Evolutionary conservation across 331 rosid genomes (phyloP), one percentile per base, ranked within the genome.

Genomic region (Cucumis variabilis): DNA sequence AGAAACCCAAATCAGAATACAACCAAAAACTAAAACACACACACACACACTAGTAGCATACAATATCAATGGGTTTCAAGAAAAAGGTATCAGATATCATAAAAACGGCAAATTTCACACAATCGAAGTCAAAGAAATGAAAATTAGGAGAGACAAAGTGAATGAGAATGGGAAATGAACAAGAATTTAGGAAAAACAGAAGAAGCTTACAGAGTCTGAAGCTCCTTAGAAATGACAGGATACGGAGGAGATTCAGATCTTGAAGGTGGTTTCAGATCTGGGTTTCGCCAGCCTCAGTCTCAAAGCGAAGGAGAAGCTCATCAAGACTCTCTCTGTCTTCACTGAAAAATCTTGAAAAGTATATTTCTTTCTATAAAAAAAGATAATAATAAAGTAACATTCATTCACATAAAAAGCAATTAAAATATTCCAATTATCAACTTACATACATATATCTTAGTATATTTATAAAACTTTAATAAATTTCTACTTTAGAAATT

Each of bases 251-350:
- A 1, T 30, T 81, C 27, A 30, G 85, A 81, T 81, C 21, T 81
- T 60, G 85, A 27, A 58, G 71, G 14, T 30, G 51, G 85, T 11
- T 60, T 81, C 53, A 60, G 85, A 81, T 81, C 85, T 81, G 85
- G 7, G 71, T 60, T 21, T 81, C 71, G 71, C 85, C 53, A 13
- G 71, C 23, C 11, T 60, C 28, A 81, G 30, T 81, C 71, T 20
- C 51, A 21, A 58, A 81, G 85, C 85, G 20, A 11, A 6, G 71
- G 53, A 76, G 70, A 81, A 55, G 85, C 20, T 79, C 44, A 25
- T 79, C 67, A 17, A 79, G 48, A 51, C 25, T 13, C 44, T 44
- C 67, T 58, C 65, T 16, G 65, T 58, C 65, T 16, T 55, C 70
- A 6, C 85, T 81, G 12, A 81, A 81, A 81, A 81, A 28, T 81